Base-by-base conservation (phyloP, 805 yeast genomes). In the Suhomyces pyralidae region DNA sequence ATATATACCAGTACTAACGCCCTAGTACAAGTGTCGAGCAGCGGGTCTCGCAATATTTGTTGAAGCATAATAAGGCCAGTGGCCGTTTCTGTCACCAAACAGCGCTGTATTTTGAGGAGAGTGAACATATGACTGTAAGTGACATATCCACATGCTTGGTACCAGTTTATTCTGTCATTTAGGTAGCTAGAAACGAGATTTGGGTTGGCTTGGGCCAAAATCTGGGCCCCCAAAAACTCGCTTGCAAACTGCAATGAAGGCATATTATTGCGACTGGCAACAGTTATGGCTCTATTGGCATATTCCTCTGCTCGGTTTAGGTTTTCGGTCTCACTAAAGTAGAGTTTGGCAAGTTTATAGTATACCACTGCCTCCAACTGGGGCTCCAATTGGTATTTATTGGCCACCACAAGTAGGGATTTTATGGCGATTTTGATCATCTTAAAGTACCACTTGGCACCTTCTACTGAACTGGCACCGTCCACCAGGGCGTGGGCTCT, bases 281-380 rank as follows among this genome's bases (percentile, higher is more conserved):
- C 52, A 0, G 64, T 46, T 1, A 70, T 60, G 1, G 77, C 69
- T 49, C 58, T 59, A 62, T 54, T 71, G 28, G 58, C 69, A 64
- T 63, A 72, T 9, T 69, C 71, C 14, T 76, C 76, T 0, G 84
- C 84, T 38, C 65, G 56, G 26, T 70, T 70, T 15, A 65, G 55
- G 55, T 73, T 71, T 2, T 63, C 63, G 0, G 83, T 80, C 51
- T 81, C 84, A 24, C 55, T 54, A 46, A 70, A 68, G 49, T 74
- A 68, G 3, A 78, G 46, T 10, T 59, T 59, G 0, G 81, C 74
- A 8, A 80, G 56, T 40, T 66, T 67, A 49, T 69, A 72, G 42
- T 68, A 67, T 0, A 77, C 56, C 2, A 57, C 48, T 51, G 72
- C 70, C 49, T 73, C 75, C 17, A 65, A 48, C 14, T 55, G 57